Base-by-base conservation (phyloP, 2,329 filamentous ascomycete species). In the Pestalotiopsis sp. region DNA sequence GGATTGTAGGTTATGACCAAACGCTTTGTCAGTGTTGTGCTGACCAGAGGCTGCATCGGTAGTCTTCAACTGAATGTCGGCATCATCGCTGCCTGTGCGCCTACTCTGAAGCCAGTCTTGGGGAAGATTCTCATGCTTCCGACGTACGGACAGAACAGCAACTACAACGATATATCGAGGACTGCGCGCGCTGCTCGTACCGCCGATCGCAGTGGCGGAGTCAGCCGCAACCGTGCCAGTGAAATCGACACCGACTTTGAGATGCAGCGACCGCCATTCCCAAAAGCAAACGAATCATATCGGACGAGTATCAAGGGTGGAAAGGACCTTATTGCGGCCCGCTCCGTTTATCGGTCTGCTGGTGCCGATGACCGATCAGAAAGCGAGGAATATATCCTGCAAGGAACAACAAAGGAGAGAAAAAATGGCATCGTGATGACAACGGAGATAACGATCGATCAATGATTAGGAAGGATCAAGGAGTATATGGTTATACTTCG, bases 1-100 rank as follows among this genome's bases (percentile, higher is more conserved):
- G 24, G 73, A 6, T 65, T 67, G 64, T 66, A 26, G n/a, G 64
- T 66, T 17, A 11, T 30, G n/a, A 5, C 26, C 26, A n/a, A 38
- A n/a, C 26, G 4, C 9, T 9, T 14, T 11, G 30, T 11, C 4
- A n/a, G 6, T 9, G 13, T 4, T 17, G n/a, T 26, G 22, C 56
- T 35, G 26, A 52, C 44, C 20, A 30, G 35, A 22, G 6, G 6
- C 6, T 10, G 13, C 38, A 4, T 60, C 17, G 14, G 17, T 35
- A 66, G 64, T 40, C 39, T 67, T 14, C 66, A 67, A 57, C 55
- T 60, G 11, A 65, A 65, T 6, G 66, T 67, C 6, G 55, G 66
- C 11, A 65, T 67, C 52, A 61, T 67, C 24, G 66, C 62, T 38
- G 66, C 61, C 1, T 67, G 66, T 30, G 61, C 62, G 4, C 62